Evolutionary conservation across 2,329 filamentous ascomycete genomes (phyloP), one percentile per base, ranked within the genome.

Genomic region (Colletotrichum sublineola): DNA sequence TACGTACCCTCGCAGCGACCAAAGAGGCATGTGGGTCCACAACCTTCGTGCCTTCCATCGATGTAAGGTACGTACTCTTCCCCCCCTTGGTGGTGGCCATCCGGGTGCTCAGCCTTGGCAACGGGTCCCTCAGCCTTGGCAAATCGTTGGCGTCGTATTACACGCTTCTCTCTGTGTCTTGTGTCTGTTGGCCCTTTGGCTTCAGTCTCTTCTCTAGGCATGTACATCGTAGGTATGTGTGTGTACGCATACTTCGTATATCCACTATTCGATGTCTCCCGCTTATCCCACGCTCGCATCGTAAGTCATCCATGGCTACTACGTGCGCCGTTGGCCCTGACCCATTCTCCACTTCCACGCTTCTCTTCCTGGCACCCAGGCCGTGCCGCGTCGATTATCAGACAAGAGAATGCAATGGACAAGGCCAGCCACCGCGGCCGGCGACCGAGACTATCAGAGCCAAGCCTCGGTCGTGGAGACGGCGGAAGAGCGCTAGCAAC

Each of bases 111-210:
- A 72, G 55, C 67, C 70, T 72, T 72, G 70, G 70, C 70, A 48
- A 65, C 46, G 60, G 66, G 70, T 46, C 58, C n/a, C 18, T 72
- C 70, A 72, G 70, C 70, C 70, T 72, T 72, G 70, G 70, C 70
- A 70, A 40, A 50, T 29, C n/a, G 40, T 56, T 48, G 18, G n/a
- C 66, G 70, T 72, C 40, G 66, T 69, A 40, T 72, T 69, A 64
- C 63, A 64, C 63, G 69, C 69, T 71, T 44, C 52, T 70, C 15
- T 3, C 24, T n/a, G 5, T 42, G 7, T 5, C 18, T 42, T 18
- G 4, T 42, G 12, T 53, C 15, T 33, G 3, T 7, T 24, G 24
- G 24, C 24, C 24, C 50, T 29, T 7, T 33, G 31, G 52, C 52
- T 53, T 63, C 38, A 8, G 56, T 40, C 33, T 18, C 44, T 18